Percentiles rank a stretch among this genome's conserved stretches.
Evolutionary conservation across 345 rosid species (phyloP).

Genomic region (Dipteronia sinensis): DNA sequence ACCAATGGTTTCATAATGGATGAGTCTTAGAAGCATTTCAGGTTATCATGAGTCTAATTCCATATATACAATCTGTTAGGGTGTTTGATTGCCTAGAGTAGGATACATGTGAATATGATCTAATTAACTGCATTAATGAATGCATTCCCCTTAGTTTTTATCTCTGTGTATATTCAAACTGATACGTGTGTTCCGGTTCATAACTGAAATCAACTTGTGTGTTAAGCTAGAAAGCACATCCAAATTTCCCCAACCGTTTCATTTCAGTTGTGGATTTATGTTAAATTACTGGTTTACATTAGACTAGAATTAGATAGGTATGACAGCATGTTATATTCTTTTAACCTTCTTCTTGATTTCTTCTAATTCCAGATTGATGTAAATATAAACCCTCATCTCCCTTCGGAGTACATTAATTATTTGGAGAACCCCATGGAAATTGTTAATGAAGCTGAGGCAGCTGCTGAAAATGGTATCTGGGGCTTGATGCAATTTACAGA

Average conservation of each 20-base stretch:
- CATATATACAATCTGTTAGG: not conserved
- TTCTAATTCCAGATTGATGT: conserved; percentile 68
- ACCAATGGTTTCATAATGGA: not conserved
- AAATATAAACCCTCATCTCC: conserved; percentile 69
- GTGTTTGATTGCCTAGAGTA: not conserved
- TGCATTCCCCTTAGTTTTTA: not conserved
- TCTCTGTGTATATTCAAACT: not conserved
- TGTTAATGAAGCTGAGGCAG: conserved; percentile 78
- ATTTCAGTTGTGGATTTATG: not conserved
- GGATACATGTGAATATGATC: not conserved
- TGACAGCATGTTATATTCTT: conserved; percentile 16
- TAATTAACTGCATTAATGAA: not conserved
- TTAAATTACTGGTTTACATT: not conserved
- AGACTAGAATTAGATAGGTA: not conserved
- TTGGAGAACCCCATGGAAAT: conserved; percentile 87
- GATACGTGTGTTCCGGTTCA: not conserved
- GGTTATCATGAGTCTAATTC: not conserved
- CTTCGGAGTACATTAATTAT: conserved; percentile 89
- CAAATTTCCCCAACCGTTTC: not conserved
- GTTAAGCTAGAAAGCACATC: not conserved
- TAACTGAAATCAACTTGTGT: not conserved
- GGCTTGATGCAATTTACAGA: conserved; percentile 88
- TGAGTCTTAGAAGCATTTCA: not conserved
- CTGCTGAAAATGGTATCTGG: conserved; percentile 82
- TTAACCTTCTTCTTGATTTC: conserved; percentile 20